Base-by-base conservation (phyloP, 2,329 filamentous ascomycete species). In the Fusarium foetens region DNA sequence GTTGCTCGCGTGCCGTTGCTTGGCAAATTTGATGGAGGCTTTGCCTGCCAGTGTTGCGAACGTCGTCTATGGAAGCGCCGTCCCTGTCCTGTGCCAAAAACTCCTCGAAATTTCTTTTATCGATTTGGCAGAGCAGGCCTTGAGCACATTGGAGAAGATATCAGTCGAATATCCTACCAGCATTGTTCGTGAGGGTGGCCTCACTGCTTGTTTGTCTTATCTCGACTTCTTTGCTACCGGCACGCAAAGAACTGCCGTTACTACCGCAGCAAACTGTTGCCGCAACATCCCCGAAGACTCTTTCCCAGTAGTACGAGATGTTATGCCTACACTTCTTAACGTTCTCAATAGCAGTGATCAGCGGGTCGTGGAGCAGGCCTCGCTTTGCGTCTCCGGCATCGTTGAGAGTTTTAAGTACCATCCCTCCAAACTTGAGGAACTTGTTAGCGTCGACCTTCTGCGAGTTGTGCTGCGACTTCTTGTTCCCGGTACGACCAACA, bases 1-100 rank as follows among this genome's bases (percentile, higher is more conserved):
- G 95, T 90, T 99, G 17, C 87, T 98, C 67, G 95, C 96, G 25
- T 99, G 96, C 79, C 93, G 97, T 67, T 98, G 94, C 81, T 88
- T 99, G 76, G 96, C 96, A 66, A 98, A 99, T 80, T 83, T 99
- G 61, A 99, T 99, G 96, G 96, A 99, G 81, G 97, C 95, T 31
- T 85, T 99, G 35, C 95, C 96, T 25, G 92, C 94, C 38, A 95
- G 95, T 63, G 96, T 96, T 53, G 93, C 94, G 17, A 98, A 97
- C 79, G 94, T 99, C 19, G 96, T 98, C 8, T 98, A 98, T 79
- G 95, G 95, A n/a, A 94, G 94, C 54, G 96, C 96, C 38, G 96
- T 99, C 9, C 95, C 96, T 5, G 91, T 99, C 17, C 85, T 99
- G 31, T 98, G 96, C 83, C 93, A 95, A 79, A 99, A 98, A 82